Percentiles rank a stretch among this genome's conserved stretches.
These are phyloP conservation scores for Trichosporon sp. DNA, from an alignment of 1,284 basidiomycete genomes.

Conservation along the genomic window DNA sequence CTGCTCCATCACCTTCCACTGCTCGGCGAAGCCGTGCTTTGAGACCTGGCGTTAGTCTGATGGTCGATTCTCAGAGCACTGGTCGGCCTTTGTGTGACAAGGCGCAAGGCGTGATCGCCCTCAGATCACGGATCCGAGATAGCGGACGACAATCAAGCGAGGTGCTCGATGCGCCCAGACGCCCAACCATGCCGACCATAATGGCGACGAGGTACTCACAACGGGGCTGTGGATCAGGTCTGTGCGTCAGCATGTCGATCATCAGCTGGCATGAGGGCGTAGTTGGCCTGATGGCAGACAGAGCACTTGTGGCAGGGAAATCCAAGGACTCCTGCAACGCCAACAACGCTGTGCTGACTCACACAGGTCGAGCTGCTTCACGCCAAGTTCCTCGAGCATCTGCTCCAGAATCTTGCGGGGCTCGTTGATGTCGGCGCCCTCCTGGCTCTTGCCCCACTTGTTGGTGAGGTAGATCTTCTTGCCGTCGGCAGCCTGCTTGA, in stretches of 20 bases:
- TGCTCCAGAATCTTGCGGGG: slow-evolving; percentile 36
- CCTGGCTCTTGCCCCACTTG: slow-evolving; percentile 10
- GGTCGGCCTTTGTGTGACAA: too few species aligned
- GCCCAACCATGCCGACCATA: too few species aligned
- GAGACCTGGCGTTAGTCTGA: slow-evolving; percentile 3
- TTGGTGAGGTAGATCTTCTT: slow-evolving; percentile 8
- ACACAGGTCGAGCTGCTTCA: slow-evolving; percentile 60
- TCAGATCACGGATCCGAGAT: too few species aligned
- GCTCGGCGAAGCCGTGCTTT: slow-evolving; percentile 23
- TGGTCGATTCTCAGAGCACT: too few species aligned
- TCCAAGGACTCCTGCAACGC: too few species aligned
- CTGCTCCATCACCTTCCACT: slow-evolving; percentile 68
- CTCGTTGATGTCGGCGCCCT: slow-evolving; percentile 19
- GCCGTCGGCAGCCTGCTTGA: slow-evolving; percentile 17
- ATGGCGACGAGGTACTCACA: slow-evolving; percentile 21
- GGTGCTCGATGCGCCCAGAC: too few species aligned
- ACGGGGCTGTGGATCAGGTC: slow-evolving; percentile 67
- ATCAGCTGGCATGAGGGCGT: too few species aligned
- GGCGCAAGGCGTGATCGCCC: too few species aligned
- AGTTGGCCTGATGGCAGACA: too few species aligned
- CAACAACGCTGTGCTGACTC: too few species aligned
- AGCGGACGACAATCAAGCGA: too few species aligned
- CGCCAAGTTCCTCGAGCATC: slow-evolving; percentile 49
- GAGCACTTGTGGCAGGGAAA: too few species aligned
- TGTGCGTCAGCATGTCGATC: slow-evolving; percentile 9